Conservation (phyloP, 441 rosid species). For the Gossypium laxum region DNA sequence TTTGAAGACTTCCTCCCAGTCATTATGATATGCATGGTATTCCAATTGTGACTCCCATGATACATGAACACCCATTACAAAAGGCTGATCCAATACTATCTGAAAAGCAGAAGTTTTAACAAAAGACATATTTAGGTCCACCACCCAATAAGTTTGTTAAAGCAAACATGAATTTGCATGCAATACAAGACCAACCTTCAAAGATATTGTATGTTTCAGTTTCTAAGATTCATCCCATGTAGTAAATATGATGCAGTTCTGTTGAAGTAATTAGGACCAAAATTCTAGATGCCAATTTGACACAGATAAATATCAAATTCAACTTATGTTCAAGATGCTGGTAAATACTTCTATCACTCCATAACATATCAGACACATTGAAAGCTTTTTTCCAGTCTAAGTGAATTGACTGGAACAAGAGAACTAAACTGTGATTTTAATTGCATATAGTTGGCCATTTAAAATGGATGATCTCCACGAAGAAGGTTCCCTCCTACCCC, state of each 20-base stretch:
- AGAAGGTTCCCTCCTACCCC: background rate
- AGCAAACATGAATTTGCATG: background rate
- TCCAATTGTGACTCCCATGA: slow-evolving; percentile 94
- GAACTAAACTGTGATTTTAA: background rate
- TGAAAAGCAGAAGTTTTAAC: slow-evolving; percentile 30
- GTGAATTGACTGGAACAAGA: background rate
- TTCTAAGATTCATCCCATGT: background rate
- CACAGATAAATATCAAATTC: background rate
- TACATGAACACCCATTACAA: slow-evolving; percentile 86
- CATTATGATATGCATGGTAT: slow-evolving; percentile 75
- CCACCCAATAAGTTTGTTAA: slow-evolving; percentile 3
- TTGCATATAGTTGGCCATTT: background rate
- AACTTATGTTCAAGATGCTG: background rate
- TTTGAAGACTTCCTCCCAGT: slow-evolving; percentile 85
- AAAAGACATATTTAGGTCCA: background rate
- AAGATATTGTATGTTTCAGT: background rate
- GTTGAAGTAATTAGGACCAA: background rate
- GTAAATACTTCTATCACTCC: background rate
- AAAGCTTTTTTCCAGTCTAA: background rate
- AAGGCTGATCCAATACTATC: slow-evolving; percentile 96
- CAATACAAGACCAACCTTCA: background rate
- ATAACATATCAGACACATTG: background rate
- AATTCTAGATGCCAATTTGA: background rate
- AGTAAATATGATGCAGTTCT: background rate
- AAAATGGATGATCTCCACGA: background rate